Evolutionary conservation across 495 filamentous ascomycete species (phyloP).

Genomic region (Neurospora sp.): DNA sequence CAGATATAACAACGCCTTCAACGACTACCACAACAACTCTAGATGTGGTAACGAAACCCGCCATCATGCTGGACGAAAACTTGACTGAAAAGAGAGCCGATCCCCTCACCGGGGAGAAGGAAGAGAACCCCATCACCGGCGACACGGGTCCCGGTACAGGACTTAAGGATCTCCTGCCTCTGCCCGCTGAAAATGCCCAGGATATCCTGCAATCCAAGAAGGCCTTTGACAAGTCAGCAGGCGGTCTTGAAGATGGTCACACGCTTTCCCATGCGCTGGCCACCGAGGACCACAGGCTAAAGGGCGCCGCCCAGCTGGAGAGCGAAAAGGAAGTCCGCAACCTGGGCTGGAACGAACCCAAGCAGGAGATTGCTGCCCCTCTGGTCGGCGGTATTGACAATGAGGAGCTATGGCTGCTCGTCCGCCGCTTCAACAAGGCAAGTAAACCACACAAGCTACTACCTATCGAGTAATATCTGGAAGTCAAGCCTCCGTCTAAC

Average conservation of each 20-base stretch:
- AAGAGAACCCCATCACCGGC: conserved; percentile 6
- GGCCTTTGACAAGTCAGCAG: conserved; percentile 9
- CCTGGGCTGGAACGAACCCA: conserved; percentile 62
- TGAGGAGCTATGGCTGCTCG: conserved; percentile 72
- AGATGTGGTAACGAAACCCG: not conserved
- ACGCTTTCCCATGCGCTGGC: conserved; percentile 30
- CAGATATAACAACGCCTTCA: not conserved
- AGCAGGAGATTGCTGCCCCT: conserved; percentile 46
- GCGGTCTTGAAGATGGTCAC: conserved; percentile 16
- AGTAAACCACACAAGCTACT: not conserved
- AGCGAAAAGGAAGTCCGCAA: conserved; percentile 45
- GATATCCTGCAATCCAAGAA: conserved; percentile 12
- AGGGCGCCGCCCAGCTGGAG: conserved; percentile 24
- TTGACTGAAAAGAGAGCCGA: not conserved
- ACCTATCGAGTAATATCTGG: not conserved
- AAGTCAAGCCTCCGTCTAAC: not conserved
- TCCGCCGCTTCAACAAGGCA: conserved; percentile 80
- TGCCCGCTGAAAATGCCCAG: conserved; percentile 22
- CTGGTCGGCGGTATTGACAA: conserved; percentile 68
- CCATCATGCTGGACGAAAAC: not conserved
- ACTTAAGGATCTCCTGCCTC: conserved; percentile 24
- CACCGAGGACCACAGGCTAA: conserved; percentile 19
- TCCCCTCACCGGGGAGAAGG: not conserved
- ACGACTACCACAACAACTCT: not conserved
- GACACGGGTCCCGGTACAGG: conserved; percentile 16